Percentiles rank a stretch among this genome's conserved stretches.
phyloP scores from a whole-genome alignment of 1,284 basidiomycete genomes.

The Austroboletus niveus region DNA sequence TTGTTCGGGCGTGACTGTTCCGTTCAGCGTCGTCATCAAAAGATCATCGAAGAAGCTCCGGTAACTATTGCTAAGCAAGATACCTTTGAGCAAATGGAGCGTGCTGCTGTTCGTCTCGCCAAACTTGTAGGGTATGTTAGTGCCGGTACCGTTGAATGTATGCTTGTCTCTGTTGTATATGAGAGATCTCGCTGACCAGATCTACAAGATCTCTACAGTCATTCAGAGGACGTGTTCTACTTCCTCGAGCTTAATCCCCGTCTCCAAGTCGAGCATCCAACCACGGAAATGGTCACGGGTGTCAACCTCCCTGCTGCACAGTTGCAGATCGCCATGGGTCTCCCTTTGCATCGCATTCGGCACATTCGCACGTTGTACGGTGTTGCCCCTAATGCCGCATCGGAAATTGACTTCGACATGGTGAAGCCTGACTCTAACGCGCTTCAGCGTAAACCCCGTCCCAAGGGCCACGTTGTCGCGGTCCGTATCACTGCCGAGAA shows the following conservation, averaged over 20 bases:
- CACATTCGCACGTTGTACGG: slow-evolving; percentile 98
- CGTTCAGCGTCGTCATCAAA: slow-evolving; percentile 98
- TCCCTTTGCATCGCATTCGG: slow-evolving; percentile 93
- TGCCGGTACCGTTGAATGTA: slow-evolving; percentile 98
- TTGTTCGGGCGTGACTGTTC: slow-evolving; percentile 99
- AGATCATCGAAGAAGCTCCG: slow-evolving; percentile 99
- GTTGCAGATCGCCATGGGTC: slow-evolving; percentile 97
- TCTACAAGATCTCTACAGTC: slow-evolving; percentile 88
- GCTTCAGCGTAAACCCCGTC: slow-evolving; percentile 92
- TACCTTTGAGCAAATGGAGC: slow-evolving; percentile 97
- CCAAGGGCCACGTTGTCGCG: slow-evolving; percentile 98
- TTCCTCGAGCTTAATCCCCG: slow-evolving; percentile 99
- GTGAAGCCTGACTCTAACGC: slow-evolving; percentile 82
- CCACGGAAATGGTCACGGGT: slow-evolving; percentile 99
- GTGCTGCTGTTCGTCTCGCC: slow-evolving; percentile 94
- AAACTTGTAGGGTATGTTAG: slow-evolving; percentile 99
- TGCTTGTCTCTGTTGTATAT: slow-evolving; percentile 23
- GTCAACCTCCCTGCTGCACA: slow-evolving; percentile 98
- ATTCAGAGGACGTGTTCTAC: slow-evolving; percentile 90
- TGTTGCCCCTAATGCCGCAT: slow-evolving; percentile 81
- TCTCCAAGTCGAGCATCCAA: slow-evolving; percentile 99
- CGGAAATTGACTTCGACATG: slow-evolving; percentile 97
- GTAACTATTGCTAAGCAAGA: slow-evolving; percentile 94
- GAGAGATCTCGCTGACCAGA: slow-evolving; percentile 3
- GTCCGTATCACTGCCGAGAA: slow-evolving; percentile 99